Evolutionary conservation across 768 basidiomycete genomes (phyloP).

Genomic region (Pleurotus pulmonarius): DNA sequence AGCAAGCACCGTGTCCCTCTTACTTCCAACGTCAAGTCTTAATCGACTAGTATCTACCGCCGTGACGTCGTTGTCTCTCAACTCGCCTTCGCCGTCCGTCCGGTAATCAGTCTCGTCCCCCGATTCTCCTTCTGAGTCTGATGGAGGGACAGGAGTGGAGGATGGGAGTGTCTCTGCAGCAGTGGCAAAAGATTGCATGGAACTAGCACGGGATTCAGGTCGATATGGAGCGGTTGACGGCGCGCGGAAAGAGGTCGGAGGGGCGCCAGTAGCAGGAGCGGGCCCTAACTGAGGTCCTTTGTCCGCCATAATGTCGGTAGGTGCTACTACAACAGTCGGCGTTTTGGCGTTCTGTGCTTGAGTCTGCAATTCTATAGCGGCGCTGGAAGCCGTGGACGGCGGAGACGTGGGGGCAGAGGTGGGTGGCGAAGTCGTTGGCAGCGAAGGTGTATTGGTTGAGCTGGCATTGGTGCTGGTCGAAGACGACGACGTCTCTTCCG

Average conservation of each 20-base stretch:
- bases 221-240: constrained; percentile 6
- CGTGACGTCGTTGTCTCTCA: not conserved
- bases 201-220: constrained; percentile 9
- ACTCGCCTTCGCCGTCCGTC: not conserved
- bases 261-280: not conserved
- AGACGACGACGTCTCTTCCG: not conserved
- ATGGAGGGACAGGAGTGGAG: not conserved
- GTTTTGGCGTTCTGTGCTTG: not conserved
- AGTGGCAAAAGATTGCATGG: constrained; percentile 8
- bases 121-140: not conserved
- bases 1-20: constrained; percentile 1
- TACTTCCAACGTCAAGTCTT: not conserved
- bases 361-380: not conserved
- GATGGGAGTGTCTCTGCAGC: constrained; percentile 5
- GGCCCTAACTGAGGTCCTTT: not conserved
- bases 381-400: not conserved
- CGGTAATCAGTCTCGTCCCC: not conserved
- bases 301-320: not conserved
- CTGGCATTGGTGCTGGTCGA: not conserved
- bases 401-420: constrained; percentile 6
- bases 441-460: not conserved
- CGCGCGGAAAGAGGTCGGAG: constrained; percentile 7
- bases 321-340: not conserved
- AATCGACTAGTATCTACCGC: too few species aligned
- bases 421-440: not conserved